Evolutionary conservation across 2,329 filamentous ascomycete genomes (phyloP).

Genomic region (Paramyrothecium sp.): DNA sequence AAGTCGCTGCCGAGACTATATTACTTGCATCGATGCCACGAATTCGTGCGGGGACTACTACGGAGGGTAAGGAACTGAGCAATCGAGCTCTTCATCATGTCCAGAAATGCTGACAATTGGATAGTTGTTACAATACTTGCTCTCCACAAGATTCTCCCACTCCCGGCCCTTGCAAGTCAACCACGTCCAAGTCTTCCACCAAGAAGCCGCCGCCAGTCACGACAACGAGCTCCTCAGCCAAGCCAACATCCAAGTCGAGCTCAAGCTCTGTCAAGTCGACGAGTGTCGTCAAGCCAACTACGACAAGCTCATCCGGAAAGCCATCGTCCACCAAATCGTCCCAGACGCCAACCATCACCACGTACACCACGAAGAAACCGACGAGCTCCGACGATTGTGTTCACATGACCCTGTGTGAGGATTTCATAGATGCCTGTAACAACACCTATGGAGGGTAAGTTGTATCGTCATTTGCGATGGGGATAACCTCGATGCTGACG

Average conservation of each 20-base stretch:
- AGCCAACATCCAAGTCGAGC: not conserved
- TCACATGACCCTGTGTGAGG: constrained; percentile 3
- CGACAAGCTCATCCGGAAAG: no score
- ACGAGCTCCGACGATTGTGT: not conserved
- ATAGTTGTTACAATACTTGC: constrained; percentile 29
- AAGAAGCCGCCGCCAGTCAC: not conserved
- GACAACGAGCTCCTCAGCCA: constrained; percentile 3
- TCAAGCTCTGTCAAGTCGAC: not conserved
- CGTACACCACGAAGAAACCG: not conserved
- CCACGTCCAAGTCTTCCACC: not conserved
- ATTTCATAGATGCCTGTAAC: constrained; percentile 3
- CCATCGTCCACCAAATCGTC: not conserved
- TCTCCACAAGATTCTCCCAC: constrained; percentile 16
- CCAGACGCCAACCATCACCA: not conserved
- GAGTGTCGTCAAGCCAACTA: not conserved
- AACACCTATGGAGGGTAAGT: constrained; percentile 17
- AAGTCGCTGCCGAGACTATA: constrained; percentile 2
- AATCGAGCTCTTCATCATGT: not conserved
- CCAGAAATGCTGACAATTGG: not conserved
- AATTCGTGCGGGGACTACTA: constrained; percentile 22
- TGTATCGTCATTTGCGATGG: not conserved
- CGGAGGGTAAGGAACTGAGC: constrained; percentile 20
- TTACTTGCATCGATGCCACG: constrained; percentile 23
- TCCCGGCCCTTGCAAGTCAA: constrained; percentile 14
- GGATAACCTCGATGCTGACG: not conserved